Percentiles rank a stretch among this genome's conserved stretches.
Conservation (phyloP, 2,329 filamentous ascomycete species). For the Xylaria sp. region DNA sequence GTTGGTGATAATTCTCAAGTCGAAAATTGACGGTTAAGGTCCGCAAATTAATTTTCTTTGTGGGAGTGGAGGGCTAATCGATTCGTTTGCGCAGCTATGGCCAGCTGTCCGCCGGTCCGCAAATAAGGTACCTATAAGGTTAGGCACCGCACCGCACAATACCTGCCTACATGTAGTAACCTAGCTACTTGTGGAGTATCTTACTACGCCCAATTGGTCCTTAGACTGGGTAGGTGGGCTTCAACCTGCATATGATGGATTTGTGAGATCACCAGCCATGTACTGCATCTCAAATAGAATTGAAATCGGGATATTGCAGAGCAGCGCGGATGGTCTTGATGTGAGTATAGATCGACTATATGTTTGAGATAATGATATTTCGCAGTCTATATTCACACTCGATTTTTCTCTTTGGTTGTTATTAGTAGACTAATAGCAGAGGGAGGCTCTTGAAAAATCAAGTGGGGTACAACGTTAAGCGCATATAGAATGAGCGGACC, state of each 20-base stretch:
- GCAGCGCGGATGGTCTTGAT: neutral
- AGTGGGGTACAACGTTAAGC: neutral
- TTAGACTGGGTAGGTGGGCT: too few species aligned
- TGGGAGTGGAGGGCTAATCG: constrained; percentile 49
- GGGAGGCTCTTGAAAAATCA: neutral
- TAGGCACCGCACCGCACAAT: too few species aligned
- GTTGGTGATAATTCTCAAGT: constrained; percentile 37
- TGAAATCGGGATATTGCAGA: neutral
- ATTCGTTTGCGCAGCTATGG: constrained; percentile 29
- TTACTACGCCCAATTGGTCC: too few species aligned
- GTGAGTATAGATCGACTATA: neutral
- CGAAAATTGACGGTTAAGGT: constrained; percentile 39
- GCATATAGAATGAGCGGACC: neutral
- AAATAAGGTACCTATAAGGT: neutral
- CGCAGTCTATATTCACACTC: neutral
- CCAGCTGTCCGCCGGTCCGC: constrained; percentile 27
- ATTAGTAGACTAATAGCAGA: neutral
- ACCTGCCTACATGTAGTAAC: too few species aligned
- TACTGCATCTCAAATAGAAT: neutral
- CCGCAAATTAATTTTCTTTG: constrained; percentile 49
- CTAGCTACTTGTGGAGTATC: too few species aligned
- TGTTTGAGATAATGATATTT: neutral
- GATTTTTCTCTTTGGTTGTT: neutral
- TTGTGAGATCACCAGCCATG: neutral
- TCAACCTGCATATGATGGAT: neutral